Conservation (phyloP, 2,329 filamentous ascomycete species). For the Trichoderma atrobrunneum region DNA sequence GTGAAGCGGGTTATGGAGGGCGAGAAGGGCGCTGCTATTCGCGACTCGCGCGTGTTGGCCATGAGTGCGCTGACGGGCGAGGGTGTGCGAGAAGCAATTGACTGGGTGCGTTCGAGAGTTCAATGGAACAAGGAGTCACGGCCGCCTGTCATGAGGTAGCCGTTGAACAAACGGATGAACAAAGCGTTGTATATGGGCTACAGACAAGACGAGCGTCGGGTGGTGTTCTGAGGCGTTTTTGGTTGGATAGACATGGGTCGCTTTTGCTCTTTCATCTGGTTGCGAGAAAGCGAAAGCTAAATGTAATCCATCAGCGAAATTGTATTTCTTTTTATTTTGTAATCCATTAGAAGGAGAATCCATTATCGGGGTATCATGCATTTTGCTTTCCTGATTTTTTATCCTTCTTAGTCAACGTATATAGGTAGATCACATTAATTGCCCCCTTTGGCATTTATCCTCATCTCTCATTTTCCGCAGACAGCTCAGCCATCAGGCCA, state of each 20-base stretch:
- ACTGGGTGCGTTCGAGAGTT: slow-evolving; percentile 88
- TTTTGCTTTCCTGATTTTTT: slow-evolving; percentile 23
- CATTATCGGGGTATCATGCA: slow-evolving; percentile 30
- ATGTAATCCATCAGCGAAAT: not conserved
- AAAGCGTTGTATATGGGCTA: not conserved
- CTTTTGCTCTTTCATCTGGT: slow-evolving; percentile 7
- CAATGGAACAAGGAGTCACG: slow-evolving; percentile 95
- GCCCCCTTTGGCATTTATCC: not conserved
- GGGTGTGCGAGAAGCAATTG: slow-evolving; percentile 91
- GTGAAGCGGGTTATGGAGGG: slow-evolving; percentile 96
- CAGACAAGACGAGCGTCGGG: not conserved
- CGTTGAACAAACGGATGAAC: not conserved
- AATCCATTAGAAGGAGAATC: not conserved
- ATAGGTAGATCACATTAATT: slow-evolving; percentile 5
- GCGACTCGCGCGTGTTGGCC: slow-evolving; percentile 87
- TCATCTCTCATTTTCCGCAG: slow-evolving; percentile 78
- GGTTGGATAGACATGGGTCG: slow-evolving; percentile 11
- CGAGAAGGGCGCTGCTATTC: slow-evolving; percentile 78
- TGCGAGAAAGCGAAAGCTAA: not conserved
- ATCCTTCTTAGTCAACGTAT: not conserved
- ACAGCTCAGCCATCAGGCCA: slow-evolving; percentile 71
- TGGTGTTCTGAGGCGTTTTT: slow-evolving; percentile 10
- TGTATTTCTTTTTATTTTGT: not conserved
- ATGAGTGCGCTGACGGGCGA: slow-evolving; percentile 85
- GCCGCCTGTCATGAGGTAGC: slow-evolving; percentile 86